phyloP scores from a whole-genome alignment of 768 basidiomycete species.

The Amanita subjunquillea region DNA sequence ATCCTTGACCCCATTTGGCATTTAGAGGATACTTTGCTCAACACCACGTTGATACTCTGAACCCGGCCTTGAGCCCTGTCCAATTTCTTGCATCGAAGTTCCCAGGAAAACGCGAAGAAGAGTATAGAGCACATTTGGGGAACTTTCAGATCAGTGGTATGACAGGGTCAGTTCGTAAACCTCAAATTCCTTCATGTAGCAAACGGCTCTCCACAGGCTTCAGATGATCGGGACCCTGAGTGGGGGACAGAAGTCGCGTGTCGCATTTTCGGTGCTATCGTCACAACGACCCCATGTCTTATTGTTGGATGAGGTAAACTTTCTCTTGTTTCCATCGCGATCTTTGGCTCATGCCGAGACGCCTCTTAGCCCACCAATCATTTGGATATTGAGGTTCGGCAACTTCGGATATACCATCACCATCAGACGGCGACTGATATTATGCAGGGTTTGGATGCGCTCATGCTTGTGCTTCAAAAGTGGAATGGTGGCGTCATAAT shows the following conservation, averaged over 20 bases:
- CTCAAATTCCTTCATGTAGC: not conserved
- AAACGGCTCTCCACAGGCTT: conserved; percentile 30
- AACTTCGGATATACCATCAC: conserved; percentile 1
- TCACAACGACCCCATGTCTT: conserved; percentile 87
- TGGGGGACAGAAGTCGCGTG: conserved; percentile 94
- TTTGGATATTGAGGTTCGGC: conserved; percentile 77
- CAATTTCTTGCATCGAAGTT: conserved; percentile 87
- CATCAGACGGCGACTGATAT: conserved; percentile 7
- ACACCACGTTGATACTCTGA: conserved; percentile 90
- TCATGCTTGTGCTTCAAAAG: conserved; percentile 69
- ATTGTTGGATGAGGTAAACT: conserved; percentile 83
- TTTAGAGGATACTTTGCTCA: conserved; percentile 85
- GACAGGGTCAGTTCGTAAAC: conserved; percentile 52
- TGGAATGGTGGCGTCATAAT: conserved; percentile 93
- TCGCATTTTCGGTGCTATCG: conserved; percentile 83
- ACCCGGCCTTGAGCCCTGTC: conserved; percentile 80
- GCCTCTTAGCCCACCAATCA: conserved; percentile 79
- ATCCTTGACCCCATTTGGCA: not conserved
- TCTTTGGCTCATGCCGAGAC: conserved; percentile 1
- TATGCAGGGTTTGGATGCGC: conserved; percentile 83
- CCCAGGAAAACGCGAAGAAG: conserved; percentile 93
- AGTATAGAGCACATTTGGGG: conserved; percentile 90
- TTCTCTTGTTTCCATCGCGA: not conserved
- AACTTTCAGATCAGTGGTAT: conserved; percentile 97
- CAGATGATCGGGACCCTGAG: conserved; percentile 87